phyloP scores from a whole-genome alignment of 2,329 filamentous ascomycete genomes.

The Daldinia eschscholtzii region DNA sequence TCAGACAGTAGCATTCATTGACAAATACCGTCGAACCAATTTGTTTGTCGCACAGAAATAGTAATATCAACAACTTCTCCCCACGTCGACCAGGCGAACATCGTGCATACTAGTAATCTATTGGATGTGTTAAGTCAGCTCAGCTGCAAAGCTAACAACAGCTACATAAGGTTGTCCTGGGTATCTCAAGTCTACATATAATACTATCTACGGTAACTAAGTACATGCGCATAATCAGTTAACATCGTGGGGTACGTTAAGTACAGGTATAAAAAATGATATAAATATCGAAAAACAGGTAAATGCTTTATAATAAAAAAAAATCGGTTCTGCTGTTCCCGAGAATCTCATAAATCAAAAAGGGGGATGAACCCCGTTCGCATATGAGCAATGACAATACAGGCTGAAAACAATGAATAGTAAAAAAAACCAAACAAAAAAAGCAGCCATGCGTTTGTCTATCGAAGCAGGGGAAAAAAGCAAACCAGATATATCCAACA shows the following conservation, averaged over 20 bases:
- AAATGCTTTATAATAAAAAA: not conserved
- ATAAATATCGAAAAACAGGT: constrained; percentile 3
- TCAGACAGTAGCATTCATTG: constrained; percentile 28
- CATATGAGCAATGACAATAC: constrained; percentile 31
- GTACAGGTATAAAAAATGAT: constrained; percentile 13
- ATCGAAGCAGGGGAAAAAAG: constrained; percentile 27
- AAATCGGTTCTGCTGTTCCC: constrained; percentile 22
- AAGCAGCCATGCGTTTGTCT: constrained; percentile 21
- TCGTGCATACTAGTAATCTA: constrained; percentile 24
- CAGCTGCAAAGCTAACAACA: constrained; percentile 7
- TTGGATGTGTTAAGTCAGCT: constrained; percentile 31
- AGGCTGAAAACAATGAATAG: constrained; percentile 26
- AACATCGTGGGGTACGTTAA: not conserved
- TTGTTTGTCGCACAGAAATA: constrained; percentile 41
- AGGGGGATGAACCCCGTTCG: constrained; percentile 10
- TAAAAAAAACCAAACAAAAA: constrained; percentile 21
- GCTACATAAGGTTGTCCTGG: not conserved
- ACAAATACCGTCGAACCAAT: constrained; percentile 34
- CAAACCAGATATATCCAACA: constrained; percentile 5
- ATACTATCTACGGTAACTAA: constrained; percentile 23
- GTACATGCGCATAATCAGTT: constrained; percentile 18
- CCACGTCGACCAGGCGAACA: constrained; percentile 25
- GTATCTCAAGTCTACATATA: constrained; percentile 23
- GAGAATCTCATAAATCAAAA: constrained; percentile 32
- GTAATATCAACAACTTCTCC: constrained; percentile 23